These are phyloP conservation scores for Artemisia tridentata DNA, from an alignment of 129 eudicot genomes.

Conservation along the genomic window DNA sequence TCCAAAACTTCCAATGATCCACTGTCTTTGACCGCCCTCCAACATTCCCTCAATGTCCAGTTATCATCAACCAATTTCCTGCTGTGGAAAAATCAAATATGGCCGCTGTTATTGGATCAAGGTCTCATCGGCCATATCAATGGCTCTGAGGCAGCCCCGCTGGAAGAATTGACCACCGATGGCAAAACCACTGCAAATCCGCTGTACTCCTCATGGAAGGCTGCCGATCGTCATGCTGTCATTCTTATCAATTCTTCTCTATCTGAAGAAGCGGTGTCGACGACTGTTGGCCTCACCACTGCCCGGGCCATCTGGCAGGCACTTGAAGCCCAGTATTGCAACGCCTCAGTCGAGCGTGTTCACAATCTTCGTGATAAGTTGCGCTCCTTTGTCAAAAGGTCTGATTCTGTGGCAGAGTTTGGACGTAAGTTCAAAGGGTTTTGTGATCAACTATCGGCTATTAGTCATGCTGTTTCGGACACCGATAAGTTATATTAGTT, in stretches of 20 bases:
- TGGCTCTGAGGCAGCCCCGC: background rate
- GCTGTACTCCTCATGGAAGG: background rate
- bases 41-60: background rate
- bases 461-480: background rate
- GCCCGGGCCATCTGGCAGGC: background rate
- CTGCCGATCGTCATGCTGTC: background rate
- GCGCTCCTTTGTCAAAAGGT: background rate
- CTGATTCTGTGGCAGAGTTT: background rate
- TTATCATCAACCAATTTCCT: background rate
- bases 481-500: background rate
- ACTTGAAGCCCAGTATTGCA: background rate
- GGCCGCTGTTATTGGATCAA: background rate
- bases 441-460: background rate
- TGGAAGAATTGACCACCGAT: background rate
- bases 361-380: background rate
- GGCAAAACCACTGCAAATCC: background rate
- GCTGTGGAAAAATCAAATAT: background rate
- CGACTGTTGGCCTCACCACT: background rate
- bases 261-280: background rate
- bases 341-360: background rate
- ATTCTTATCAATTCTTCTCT: background rate
- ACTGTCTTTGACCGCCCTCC: background rate
- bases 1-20: slow-evolving; percentile 1
- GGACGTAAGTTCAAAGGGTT: background rate
- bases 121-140: background rate